Percentiles rank a stretch among this genome's conserved stretches.
Evolutionary conservation across 2,329 filamentous ascomycete genomes (phyloP).

Genomic region (Epicoccum nigrum): DNA sequence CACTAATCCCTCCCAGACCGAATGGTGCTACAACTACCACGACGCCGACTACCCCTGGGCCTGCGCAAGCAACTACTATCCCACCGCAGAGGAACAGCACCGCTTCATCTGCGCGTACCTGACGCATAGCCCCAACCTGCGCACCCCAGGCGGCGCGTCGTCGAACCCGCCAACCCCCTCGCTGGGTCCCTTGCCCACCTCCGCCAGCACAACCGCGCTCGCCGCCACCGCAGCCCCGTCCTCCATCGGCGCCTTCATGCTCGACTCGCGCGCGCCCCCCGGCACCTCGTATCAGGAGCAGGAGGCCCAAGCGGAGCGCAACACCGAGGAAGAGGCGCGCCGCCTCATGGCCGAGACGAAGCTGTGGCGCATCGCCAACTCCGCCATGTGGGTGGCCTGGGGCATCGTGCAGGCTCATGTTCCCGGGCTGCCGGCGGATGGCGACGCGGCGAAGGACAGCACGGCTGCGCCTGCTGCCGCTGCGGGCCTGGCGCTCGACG

Average conservation of each 20-base stretch:
- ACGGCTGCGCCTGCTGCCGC: neutral
- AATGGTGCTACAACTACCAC: constrained; percentile 99
- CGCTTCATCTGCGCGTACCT: constrained; percentile 88
- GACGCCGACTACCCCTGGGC: constrained; percentile 68
- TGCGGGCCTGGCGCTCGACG: constrained; percentile 37
- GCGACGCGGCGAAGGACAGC: constrained; percentile 25
- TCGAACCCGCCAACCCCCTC: constrained; percentile 50
- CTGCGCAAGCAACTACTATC: constrained; percentile 75
- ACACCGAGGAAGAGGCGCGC: constrained; percentile 70
- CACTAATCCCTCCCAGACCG: constrained; percentile 58
- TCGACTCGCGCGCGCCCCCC: constrained; percentile 64
- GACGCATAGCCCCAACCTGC: constrained; percentile 75
- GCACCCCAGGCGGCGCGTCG: constrained; percentile 60
- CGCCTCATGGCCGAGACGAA: constrained; percentile 78
- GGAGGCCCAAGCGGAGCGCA: constrained; percentile 61
- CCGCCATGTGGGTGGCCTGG: constrained; percentile 92
- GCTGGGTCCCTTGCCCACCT: constrained; percentile 37
- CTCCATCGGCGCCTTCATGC: constrained; percentile 70
- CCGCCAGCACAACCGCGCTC: constrained; percentile 42
- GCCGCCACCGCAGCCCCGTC: constrained; percentile 43
- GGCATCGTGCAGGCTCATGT: constrained; percentile 94
- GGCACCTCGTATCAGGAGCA: constrained; percentile 44
- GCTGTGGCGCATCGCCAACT: constrained; percentile 87
- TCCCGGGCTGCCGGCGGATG: constrained; percentile 68
- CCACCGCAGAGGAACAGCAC: constrained; percentile 77